These are phyloP conservation scores for Tricladium varicosporioides DNA, from an alignment of 2,329 filamentous ascomycete genomes.

Conservation along the genomic window DNA sequence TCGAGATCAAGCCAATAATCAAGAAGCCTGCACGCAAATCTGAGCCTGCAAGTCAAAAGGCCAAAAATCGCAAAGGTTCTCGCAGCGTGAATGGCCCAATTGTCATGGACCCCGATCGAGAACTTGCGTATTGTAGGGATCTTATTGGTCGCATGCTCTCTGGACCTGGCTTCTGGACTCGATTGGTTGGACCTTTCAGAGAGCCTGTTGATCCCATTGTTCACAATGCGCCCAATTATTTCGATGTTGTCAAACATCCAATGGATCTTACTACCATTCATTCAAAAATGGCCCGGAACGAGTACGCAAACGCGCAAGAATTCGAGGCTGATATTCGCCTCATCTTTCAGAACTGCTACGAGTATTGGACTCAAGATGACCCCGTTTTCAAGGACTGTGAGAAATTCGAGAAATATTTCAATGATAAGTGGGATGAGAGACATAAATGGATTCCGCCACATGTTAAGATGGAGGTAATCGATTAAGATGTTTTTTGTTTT, in stretches of 20 bases:
- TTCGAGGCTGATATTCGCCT: conserved; percentile 58
- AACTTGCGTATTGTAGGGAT: conserved; percentile 58
- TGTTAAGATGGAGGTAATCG: conserved; percentile 40
- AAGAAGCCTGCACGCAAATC: conserved; percentile 27
- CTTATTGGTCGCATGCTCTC: conserved; percentile 59
- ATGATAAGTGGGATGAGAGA: conserved; percentile 59
- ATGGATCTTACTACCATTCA: conserved; percentile 64
- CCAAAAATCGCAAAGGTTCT: background rate
- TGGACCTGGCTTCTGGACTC: conserved; percentile 64
- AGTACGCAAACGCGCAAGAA: conserved; percentile 51
- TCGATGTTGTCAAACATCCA: conserved; percentile 57
- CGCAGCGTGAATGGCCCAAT: background rate
- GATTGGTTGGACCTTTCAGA: conserved; percentile 61
- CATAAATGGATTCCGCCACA: conserved; percentile 58
- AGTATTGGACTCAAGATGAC: conserved; percentile 58
- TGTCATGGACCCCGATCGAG: conserved; percentile 36
- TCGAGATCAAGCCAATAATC: conserved; percentile 23
- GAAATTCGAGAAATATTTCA: conserved; percentile 56
- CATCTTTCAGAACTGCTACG: conserved; percentile 63
- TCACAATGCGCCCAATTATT: conserved; percentile 60
- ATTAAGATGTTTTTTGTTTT: conserved; percentile 1
- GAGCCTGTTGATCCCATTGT: conserved; percentile 55
- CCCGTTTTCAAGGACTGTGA: conserved; percentile 55
- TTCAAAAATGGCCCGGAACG: conserved; percentile 53
- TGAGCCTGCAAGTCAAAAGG: conserved; percentile 20